Base-by-base conservation (phyloP, 441 rosid species). In the Eruca vesicaria region DNA sequence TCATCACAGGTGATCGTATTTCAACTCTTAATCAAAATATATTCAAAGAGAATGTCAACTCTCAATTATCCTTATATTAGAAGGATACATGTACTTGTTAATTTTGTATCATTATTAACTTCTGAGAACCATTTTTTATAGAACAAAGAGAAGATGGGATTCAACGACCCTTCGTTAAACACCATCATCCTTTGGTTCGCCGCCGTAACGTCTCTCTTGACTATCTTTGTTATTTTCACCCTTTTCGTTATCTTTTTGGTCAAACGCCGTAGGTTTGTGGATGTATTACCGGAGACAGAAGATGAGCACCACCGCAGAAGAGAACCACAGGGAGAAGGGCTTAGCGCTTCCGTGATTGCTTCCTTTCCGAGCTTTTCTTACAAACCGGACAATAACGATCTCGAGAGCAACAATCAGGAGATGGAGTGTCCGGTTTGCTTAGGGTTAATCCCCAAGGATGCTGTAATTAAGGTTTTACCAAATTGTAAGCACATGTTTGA, bases 401-500 rank as follows among this genome's bases (percentile, higher is more conserved):
- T 10, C 5, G 73, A 77, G 72, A 60, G 77, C 26, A 63, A 33
- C 3, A 77, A 32, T 21, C 86, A 81, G 16, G 70, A 28, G 2
- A n/a, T 63, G 2, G 92, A 88, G 59, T 88, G 90, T 82, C 81
- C 90, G 3, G 84, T 88, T 73, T 88, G 90, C 63, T 77, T 88
- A 72, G 80, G 84, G 14, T 26, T 59, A 23, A 52, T 86, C 3
- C 60, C 67, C 59, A 85, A 75, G 61, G 80, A 72, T 11, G 82
- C 66, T 0, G 75, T 57, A 63, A 80, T 88, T 12, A 85, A 83
- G 70, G 65, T 82, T 48, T 76, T 86, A 58, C 89, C 92, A 1
- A 83, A 88, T 35, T 88, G 92, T 77, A 81, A 63, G 73, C 92
- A 88, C 59, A 71, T 82, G 85, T 88, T 88, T 78, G 90, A 88